Base-by-base conservation (phyloP, 495 filamentous ascomycete genomes). In the Neurospora sp. region DNA sequence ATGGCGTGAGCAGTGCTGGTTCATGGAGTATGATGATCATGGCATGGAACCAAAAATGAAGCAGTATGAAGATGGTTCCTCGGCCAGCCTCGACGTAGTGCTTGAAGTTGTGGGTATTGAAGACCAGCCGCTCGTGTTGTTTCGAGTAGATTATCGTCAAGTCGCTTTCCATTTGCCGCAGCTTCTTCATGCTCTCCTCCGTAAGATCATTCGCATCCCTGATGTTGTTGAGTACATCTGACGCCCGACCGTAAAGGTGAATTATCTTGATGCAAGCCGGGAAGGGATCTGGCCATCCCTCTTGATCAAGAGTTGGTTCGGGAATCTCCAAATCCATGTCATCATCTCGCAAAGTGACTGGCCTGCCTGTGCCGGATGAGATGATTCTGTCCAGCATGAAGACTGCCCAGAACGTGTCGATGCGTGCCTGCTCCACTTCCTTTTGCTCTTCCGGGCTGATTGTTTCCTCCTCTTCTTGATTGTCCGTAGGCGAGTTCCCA, bases 21-120 rank as follows among this genome's bases (percentile, higher is more conserved):
- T 93, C 92, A 78, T 96, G 92, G 11, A 96, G 86, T 10, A 96
- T 85, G 41, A 95, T 92, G 72, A 96, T 94, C 49, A 95, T 82
- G 0, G 93, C 92, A 77, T 96, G 93, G 77, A 95, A 95, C 93
- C 93, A 96, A 78, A 95, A 93, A 79, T 96, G 93, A 39, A 95
- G 84, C n/a, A 96, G 86, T 71, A 95, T 91, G 74, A 95, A 96
- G 69, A 92, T 94, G 12, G 92, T 92, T 38, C 93, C 91, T 74
- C 95, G 91, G 46, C 92, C 90, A 39, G 87, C 87, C 77, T 90
- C 91, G 16, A 92, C 90, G 76, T 95, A 94, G 27, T 90, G 85
- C 75, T 90, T 89, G 76, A 95, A 94, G 79, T 94, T 94, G 70
- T 87, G 84, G 18, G 90, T 91, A 79, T 93, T 92, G 83, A 96